Evolutionary conservation across 2,329 filamentous ascomycete genomes (phyloP), one percentile per base, ranked within the genome.

Genomic region (Aureobasidium sp.): DNA sequence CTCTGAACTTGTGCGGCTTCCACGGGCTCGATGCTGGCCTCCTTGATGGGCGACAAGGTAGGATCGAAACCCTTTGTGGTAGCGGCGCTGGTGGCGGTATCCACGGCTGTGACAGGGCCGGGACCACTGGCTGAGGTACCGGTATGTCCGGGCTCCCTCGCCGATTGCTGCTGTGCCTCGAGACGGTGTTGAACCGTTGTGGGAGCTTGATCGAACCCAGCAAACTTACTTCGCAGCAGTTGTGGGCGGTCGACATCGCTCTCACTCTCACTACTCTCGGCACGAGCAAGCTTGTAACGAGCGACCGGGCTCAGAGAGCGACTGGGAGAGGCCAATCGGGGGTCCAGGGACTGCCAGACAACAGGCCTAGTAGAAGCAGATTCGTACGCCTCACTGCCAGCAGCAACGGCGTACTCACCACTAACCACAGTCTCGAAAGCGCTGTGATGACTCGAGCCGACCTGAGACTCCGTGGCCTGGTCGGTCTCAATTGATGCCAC

Each of bases 141-240:
- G 21, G 42, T 58, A 58, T 58, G 8, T 58, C 54, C 54, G 37
- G 54, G 42, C 42, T 58, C 42, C 30, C 42, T 58, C 54, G 30
- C 32, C 21, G 7, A 16, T 37, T 48, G 50, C 37, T 54, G 54
- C 54, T 58, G 41, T 47, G 54, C 42, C 42, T 58, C 42, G 42
- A 21, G n/a, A 48, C 30, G 54, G 15, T 21, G 32, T 47, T 29
- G 42, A 39, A 39, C 5, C 32, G 25, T 42, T 47, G 42, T 16
- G 39, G 32, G 8, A 48, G 54, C 37, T 44, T 30, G 54, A 47
- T 32, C n/a, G 54, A 58, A 48, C 11, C 54, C 54, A n/a, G 6
- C 32, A 16, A 58, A 58, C 54, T 8, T 58, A 29, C 30, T 48
- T 57, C 39, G 30, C 10, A 45, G 53, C 41, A 36, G 53, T 16